Evolutionary conservation across 192 early-diverging fungal genomes (phyloP).

Genomic region (Coemansia sp.): DNA sequence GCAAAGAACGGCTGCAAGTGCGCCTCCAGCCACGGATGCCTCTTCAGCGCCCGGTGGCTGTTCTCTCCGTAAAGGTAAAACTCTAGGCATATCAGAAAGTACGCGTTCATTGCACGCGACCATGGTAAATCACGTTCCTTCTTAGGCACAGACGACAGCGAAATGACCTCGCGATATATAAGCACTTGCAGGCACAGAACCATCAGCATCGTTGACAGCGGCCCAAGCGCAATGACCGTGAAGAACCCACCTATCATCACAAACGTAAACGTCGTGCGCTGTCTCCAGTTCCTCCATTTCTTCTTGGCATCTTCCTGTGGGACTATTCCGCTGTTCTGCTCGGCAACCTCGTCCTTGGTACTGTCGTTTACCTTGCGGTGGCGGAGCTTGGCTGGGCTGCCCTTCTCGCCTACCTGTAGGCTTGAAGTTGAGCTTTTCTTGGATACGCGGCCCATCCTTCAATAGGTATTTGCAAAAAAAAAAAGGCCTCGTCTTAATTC

Average conservation of each 20-base stretch:
- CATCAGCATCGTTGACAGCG: conserved; percentile 80
- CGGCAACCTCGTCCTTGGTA: conserved; percentile 10
- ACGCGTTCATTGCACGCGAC: conserved; percentile 91
- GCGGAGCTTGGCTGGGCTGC: conserved; percentile 43
- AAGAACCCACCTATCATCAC: conserved; percentile 89
- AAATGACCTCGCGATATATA: conserved; percentile 94
- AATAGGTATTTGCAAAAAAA: not conserved
- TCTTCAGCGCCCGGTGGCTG: conserved; percentile 86
- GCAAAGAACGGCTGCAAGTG: conserved; percentile 81
- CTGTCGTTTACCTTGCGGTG: conserved; percentile 28
- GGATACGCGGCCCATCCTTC: conserved; percentile 15
- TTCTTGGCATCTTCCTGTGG: conserved; percentile 44
- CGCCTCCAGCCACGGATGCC: conserved; percentile 79
- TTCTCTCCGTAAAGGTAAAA: conserved; percentile 96
- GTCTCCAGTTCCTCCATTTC: conserved; percentile 78
- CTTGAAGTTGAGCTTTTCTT: conserved; percentile 37
- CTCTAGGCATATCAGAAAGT: conserved; percentile 85
- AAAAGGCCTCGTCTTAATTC: not conserved
- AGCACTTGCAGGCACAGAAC: conserved; percentile 81
- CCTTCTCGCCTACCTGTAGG: conserved; percentile 15
- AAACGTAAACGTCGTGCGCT: conserved; percentile 80
- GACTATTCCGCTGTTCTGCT: conserved; percentile 18
- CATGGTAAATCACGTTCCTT: conserved; percentile 85
- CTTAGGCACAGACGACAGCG: conserved; percentile 78
- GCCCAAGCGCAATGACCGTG: conserved; percentile 72